A percentile compares a stretch with the other conserved stretches of the same genome.
Conservation (phyloP, 208 protist genomes). For the Trypanosoma congolense region DNA sequence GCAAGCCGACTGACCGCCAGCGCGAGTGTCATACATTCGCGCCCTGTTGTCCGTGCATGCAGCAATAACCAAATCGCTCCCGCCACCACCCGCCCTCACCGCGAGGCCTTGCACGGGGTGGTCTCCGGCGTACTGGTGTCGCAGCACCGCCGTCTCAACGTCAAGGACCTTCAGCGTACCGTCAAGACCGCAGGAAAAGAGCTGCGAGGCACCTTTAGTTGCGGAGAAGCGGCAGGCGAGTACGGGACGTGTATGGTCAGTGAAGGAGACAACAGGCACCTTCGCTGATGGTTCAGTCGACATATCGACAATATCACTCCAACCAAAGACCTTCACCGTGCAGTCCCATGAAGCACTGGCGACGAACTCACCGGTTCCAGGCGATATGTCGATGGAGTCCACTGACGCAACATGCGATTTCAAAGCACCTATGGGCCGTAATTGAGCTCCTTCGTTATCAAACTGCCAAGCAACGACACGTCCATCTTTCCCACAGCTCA, state of each 20-base stretch:
- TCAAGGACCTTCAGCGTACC: constrained; percentile 63
- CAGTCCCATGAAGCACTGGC: constrained; percentile 75
- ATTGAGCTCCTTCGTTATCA: constrained; percentile 24
- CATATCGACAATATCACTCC: constrained; percentile 35
- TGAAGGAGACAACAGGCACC: constrained; percentile 69
- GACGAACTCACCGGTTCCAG: constrained; percentile 39
- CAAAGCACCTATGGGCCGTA: constrained; percentile 47
- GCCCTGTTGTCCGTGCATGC: constrained; percentile 82
- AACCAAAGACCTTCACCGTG: constrained; percentile 74
- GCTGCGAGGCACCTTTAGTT: constrained; percentile 22
- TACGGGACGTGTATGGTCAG: constrained; percentile 75
- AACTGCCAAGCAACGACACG: constrained; percentile 61
- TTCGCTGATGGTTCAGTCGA: constrained; percentile 46
- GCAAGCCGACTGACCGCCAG: constrained; percentile 22
- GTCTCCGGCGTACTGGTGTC: constrained; percentile 43
- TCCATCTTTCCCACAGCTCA: constrained; percentile 76
- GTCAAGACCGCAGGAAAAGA: constrained; percentile 75
- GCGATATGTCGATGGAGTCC: constrained; percentile 62
- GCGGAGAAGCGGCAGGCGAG: constrained; percentile 65
- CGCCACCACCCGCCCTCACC: constrained; percentile 31
- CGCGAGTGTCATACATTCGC: constrained; percentile 69
- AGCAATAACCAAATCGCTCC: constrained; percentile 55
- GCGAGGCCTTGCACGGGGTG: constrained; percentile 67
- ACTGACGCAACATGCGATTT: constrained; percentile 62
- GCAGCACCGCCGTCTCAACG: constrained; percentile 41